Evolutionary conservation across 2,329 filamentous ascomycete genomes (phyloP).

Genomic region (Cladosporium sp.): DNA sequence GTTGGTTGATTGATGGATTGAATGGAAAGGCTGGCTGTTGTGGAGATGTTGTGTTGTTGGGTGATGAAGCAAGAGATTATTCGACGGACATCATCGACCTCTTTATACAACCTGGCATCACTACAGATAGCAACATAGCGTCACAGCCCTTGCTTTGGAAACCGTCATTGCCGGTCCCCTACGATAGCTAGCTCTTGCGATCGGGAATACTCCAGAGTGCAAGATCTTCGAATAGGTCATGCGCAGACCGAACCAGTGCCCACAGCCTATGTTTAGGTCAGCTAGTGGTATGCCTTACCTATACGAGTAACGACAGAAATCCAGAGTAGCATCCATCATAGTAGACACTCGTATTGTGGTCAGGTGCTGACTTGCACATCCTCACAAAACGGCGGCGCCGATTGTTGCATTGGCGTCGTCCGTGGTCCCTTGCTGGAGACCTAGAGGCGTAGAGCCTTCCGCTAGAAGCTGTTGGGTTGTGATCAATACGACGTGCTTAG

Average conservation of each 20-base stretch:
- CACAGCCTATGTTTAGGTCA: slow-evolving; percentile 6
- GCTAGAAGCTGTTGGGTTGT: background rate
- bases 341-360: slow-evolving; percentile 5
- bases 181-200: background rate
- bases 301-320: background rate
- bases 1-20: background rate
- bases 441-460: background rate
- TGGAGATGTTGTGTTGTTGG: slow-evolving; percentile 1
- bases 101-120: slow-evolving; percentile 3
- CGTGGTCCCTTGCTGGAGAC: slow-evolving; percentile 5
- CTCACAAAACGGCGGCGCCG: background rate
- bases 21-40: slow-evolving; percentile 4
- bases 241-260: background rate
- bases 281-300: slow-evolving; percentile 8
- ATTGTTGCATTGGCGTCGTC: slow-evolving; percentile 6
- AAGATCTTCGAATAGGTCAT: background rate
- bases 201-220: too few relatives aligned
- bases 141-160: slow-evolving; percentile 7
- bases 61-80: slow-evolving; percentile 1
- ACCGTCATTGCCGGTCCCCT: slow-evolving; percentile 5
- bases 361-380: slow-evolving; percentile 7
- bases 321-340: slow-evolving; percentile 3
- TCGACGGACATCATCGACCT: background rate
- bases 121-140: background rate
- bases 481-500: slow-evolving; percentile 11